A percentile compares a stretch with the other conserved stretches of the same genome.
These are phyloP conservation scores for Chionographis japonica DNA, from an alignment of 106 monocot species.

Conservation along the genomic window DNA sequence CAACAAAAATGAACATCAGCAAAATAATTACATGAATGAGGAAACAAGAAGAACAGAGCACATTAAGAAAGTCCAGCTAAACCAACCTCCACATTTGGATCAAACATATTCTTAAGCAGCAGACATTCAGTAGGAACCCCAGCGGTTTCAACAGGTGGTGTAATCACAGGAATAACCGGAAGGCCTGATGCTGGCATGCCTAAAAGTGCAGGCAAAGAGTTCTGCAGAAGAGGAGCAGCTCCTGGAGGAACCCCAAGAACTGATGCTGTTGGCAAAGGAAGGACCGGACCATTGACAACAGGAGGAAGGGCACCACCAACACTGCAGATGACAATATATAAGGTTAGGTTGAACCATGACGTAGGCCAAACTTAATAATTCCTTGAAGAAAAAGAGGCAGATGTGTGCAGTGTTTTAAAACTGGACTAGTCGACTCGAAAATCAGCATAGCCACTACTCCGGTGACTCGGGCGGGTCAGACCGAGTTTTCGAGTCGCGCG, in stretches of 20 bases:
- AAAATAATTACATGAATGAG: background rate
- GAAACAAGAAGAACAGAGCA: background rate
- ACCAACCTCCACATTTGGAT: conserved; percentile 79
- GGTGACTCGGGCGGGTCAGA: no score
- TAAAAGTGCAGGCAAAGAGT: conserved; percentile 20
- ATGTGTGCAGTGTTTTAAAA: no score
- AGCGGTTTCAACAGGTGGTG: conserved; percentile 24
- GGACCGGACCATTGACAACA: conserved; percentile 11
- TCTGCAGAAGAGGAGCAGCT: conserved; percentile 22
- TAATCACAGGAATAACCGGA: conserved; percentile 11
- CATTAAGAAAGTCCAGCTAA: background rate
- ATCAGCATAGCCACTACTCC: no score
- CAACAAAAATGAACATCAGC: background rate
- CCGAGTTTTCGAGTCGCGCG: no score
- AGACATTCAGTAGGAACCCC: conserved; percentile 78
- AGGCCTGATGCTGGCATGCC: conserved; percentile 17
- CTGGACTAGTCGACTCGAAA: no score
- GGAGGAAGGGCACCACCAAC: conserved; percentile 14
- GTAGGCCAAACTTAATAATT: no score
- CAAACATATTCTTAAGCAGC: conserved; percentile 96
- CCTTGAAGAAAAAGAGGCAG: no score
- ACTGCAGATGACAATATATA: background rate
- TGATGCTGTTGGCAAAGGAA: conserved; percentile 32
- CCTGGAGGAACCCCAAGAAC: conserved; percentile 43
- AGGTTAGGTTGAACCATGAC: background rate